Evolutionary conservation across 2,329 filamentous ascomycete species (phyloP).

Genomic region (Colletotrichum sp.): DNA sequence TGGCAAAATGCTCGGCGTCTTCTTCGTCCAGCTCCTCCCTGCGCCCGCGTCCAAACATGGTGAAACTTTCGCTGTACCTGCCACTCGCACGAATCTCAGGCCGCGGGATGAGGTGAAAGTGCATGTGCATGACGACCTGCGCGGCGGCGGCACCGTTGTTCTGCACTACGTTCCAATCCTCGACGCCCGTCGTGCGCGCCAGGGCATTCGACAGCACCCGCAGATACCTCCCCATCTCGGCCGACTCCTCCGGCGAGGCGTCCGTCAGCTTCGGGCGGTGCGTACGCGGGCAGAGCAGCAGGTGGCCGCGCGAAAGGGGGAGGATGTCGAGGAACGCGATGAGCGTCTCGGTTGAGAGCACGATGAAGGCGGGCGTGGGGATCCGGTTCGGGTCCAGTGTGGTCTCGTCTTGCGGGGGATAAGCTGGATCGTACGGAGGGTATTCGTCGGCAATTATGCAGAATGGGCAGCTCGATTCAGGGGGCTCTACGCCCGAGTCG

Average conservation of each 20-base stretch:
- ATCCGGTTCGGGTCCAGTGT: slow-evolving; percentile 37
- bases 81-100: slow-evolving; percentile 68
- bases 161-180: slow-evolving; percentile 96
- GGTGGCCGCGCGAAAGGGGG: slow-evolving; percentile 82
- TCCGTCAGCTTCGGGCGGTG: slow-evolving; percentile 83
- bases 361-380: slow-evolving; percentile 60
- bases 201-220: slow-evolving; percentile 77
- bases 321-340: slow-evolving; percentile 94
- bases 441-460: slow-evolving; percentile 62
- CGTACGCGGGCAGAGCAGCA: slow-evolving; percentile 78
- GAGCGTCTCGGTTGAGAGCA: slow-evolving; percentile 78
- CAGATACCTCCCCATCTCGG: slow-evolving; percentile 71
- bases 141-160: slow-evolving; percentile 91
- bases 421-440: slow-evolving; percentile 47
- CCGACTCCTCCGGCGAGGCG: slow-evolving; percentile 65
- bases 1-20: slow-evolving; percentile 67
- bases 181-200: slow-evolving; percentile 69
- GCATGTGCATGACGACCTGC: slow-evolving; percentile 91
- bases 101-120: slow-evolving; percentile 92
- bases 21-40: slow-evolving; percentile 79
- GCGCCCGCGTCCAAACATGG: slow-evolving; percentile 80
- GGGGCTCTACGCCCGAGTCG: slow-evolving; percentile 23
- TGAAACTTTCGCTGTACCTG: slow-evolving; percentile 68
- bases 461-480: slow-evolving; percentile 59
- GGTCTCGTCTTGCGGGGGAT: slow-evolving; percentile 44